Conservation (phyloP, 106 monocot genomes). For the Phalaenopsis equestris region DNA sequence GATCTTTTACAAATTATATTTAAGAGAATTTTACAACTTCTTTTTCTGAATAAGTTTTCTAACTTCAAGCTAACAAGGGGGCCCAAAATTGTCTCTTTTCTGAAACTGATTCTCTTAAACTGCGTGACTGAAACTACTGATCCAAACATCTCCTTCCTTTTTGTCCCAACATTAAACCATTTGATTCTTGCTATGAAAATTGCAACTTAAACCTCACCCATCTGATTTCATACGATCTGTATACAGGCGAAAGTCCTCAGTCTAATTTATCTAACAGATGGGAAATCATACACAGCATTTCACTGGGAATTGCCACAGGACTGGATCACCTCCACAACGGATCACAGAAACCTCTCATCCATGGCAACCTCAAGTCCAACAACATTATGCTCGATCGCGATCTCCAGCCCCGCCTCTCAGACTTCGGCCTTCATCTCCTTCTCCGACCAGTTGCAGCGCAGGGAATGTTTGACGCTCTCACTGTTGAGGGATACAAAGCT, state of each 20-base stretch:
- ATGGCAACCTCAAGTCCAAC: conserved; percentile 85
- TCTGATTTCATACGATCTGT: neutral
- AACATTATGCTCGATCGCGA: conserved; percentile 66
- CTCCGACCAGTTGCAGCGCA: conserved; percentile 53
- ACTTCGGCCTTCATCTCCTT: conserved; percentile 78
- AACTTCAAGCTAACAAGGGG: no score
- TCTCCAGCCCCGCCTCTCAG: conserved; percentile 61
- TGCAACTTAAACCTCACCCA: neutral
- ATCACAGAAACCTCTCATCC: conserved; percentile 50
- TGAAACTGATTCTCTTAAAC: neutral
- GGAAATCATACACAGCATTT: conserved; percentile 59
- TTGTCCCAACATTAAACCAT: neutral
- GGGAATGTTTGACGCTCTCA: conserved; percentile 67
- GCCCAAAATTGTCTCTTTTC: no score
- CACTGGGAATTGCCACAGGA: conserved; percentile 67
- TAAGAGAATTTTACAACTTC: no score
- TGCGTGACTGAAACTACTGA: neutral
- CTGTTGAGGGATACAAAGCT: conserved; percentile 74
- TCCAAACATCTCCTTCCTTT: neutral
- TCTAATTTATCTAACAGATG: conserved; percentile 37
- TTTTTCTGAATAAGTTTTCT: no score
- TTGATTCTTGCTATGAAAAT: neutral
- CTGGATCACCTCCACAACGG: conserved; percentile 85
- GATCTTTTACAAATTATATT: no score
- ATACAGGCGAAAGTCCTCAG: conserved; percentile 49